A percentile compares a stretch with the other conserved stretches of the same genome.
phyloP scores from a whole-genome alignment of 371 early-diverging fungal genomes.

The Cokeromyces recurvatus region DNA sequence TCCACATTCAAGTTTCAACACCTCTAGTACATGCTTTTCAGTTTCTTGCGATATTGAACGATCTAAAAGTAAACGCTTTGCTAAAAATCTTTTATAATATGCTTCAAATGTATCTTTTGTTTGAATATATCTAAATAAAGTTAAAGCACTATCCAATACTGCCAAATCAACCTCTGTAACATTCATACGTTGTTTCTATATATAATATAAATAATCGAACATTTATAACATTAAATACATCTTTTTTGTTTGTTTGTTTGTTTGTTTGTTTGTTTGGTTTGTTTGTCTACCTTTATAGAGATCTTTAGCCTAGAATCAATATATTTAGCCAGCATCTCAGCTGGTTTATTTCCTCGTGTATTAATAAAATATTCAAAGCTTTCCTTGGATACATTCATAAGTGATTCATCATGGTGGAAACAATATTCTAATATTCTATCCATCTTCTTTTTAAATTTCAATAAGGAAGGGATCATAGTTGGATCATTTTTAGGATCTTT shows the following conservation, averaged over 20 bases:
- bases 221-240: background rate
- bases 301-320: slow-evolving; percentile 60
- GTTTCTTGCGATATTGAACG: slow-evolving; percentile 75
- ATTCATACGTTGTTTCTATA: background rate
- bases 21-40: slow-evolving; percentile 80
- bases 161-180: slow-evolving; percentile 42
- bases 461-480: slow-evolving; percentile 57
- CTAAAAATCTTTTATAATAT: slow-evolving; percentile 88
- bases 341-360: slow-evolving; percentile 77
- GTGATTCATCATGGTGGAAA: slow-evolving; percentile 57
- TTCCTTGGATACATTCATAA: slow-evolving; percentile 70
- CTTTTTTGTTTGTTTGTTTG: background rate
- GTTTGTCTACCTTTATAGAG: slow-evolving; percentile 40
- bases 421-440: slow-evolving; percentile 56
- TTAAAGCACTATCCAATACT: slow-evolving; percentile 65
- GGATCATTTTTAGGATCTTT: slow-evolving; percentile 25
- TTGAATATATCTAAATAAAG: slow-evolving; percentile 85
- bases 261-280: too few relatives aligned
- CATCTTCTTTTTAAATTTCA: slow-evolving; percentile 65
- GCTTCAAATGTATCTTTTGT: slow-evolving; percentile 95
- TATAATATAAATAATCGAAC: too few relatives aligned
- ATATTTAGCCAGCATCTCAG: slow-evolving; percentile 84
- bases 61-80: slow-evolving; percentile 79
- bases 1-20: slow-evolving; percentile 86
- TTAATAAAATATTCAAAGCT: slow-evolving; percentile 89